Evolutionary conservation across 345 rosid genomes (phyloP).

Genomic region (Tarenaya hassleriana): DNA sequence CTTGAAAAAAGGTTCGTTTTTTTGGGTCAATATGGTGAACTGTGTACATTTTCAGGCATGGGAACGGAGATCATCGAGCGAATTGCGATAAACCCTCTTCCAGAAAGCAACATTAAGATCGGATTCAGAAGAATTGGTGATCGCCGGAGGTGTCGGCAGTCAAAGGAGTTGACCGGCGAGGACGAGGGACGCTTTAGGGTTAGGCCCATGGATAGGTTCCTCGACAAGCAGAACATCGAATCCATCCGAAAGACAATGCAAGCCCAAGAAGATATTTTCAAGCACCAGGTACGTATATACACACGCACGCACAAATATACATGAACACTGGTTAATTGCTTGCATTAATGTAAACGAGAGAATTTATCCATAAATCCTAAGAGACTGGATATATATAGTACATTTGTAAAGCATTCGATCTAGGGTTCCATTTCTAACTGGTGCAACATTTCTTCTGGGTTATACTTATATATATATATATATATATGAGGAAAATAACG

Average conservation of each 20-base stretch:
- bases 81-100: slow-evolving; percentile 28
- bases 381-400: too few species aligned
- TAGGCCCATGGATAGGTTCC: slow-evolving; percentile 41
- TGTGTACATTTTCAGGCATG: slow-evolving; percentile 80
- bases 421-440: too few species aligned
- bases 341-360: not conserved
- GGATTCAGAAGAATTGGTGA: slow-evolving; percentile 29
- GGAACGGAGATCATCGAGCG: slow-evolving; percentile 54
- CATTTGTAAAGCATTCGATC: too few species aligned
- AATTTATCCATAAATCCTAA: too few species aligned
- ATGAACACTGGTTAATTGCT: not conserved
- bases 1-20: too few species aligned
- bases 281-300: slow-evolving; percentile 50
- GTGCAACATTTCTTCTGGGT: too few species aligned
- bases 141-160: slow-evolving; percentile 31
- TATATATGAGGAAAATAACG: slow-evolving; percentile 9
- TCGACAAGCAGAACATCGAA: slow-evolving; percentile 41
- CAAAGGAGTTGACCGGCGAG: slow-evolving; percentile 24
- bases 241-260: slow-evolving; percentile 71
- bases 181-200: slow-evolving; percentile 19
- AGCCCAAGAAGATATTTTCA: slow-evolving; percentile 67
- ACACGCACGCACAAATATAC: not conserved
- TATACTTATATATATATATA: not conserved
- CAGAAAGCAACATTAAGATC: slow-evolving; percentile 30
- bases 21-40: too few species aligned